Base-by-base conservation (phyloP, 345 rosid species). In the Eucalyptus guilfoylei region DNA sequence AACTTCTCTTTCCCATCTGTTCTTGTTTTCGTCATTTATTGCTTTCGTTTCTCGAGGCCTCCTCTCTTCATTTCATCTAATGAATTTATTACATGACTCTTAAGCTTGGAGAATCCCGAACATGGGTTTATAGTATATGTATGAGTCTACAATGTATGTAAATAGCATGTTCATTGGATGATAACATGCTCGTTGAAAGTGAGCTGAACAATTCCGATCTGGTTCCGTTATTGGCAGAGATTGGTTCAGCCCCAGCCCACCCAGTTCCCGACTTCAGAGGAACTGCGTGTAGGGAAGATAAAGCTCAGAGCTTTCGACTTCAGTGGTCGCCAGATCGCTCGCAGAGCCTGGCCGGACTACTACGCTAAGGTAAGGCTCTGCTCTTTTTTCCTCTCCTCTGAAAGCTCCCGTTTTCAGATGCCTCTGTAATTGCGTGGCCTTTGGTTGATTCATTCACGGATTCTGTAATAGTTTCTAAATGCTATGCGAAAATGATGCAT, bases 231-330 rank as follows among this genome's bases (percentile, higher is more conserved):
- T 86, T 21, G 49, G 87, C 89, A 93, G 94, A 93, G 91, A 88
- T 87, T 92, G 90, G 94, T 91, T 83, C 93, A 91, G 87, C 91
- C 91, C 48, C 94, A 91, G 86, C 94, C 93, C 26, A 91, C 93
- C 7, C 93, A 91, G 90, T 89, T 90, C 76, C 94, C 93, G 5
- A 93, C 93, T 17, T 93, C 94, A 1, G 93, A 92, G 88, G 93
- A 93, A 89, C 91, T 93, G 47, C 89, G 93, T 86, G 90, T 93
- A 48, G 94, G 94, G 64, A 90, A 92, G 55, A 93, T 92, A 49
- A 93, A 93, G 91, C 92, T 93, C 86, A 92, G 90, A 89, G 94
- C 93, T 48, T 91, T 93, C 87, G 94, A 91, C 90, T 88, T 93
- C 89, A 92, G 93, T 11, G 94, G 93, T 34, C 93, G 92, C 47